Conservation (phyloP, 805 yeast species). For the Wickerhamiella lipophila region DNA sequence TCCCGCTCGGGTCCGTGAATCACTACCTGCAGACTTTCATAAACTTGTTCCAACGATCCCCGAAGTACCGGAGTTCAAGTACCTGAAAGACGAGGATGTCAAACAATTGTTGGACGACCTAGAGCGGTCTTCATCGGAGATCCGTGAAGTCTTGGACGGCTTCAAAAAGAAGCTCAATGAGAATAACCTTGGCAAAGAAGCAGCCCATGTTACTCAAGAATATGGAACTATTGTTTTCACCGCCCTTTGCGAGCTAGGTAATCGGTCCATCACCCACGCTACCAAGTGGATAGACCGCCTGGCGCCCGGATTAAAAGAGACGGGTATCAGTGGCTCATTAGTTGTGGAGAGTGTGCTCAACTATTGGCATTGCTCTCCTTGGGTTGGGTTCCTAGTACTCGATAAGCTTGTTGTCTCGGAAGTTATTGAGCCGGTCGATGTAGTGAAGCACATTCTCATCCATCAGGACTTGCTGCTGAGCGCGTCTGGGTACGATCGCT, state of each 20-base stretch:
- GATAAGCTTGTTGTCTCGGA: conserved; percentile 39
- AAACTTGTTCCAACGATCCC: conserved; percentile 32
- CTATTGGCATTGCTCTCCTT: conserved; percentile 54
- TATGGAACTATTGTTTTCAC: conserved; percentile 54
- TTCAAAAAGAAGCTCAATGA: conserved; percentile 23
- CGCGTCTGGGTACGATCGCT: conserved; percentile 24
- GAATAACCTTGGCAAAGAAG: conserved; percentile 26
- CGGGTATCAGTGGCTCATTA: conserved; percentile 21
- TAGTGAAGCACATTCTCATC: conserved; percentile 35
- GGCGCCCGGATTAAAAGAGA: conserved; percentile 28
- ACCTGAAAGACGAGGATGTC: conserved; percentile 30
- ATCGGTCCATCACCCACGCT: conserved; percentile 73
- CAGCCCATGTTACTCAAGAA: conserved; percentile 33
- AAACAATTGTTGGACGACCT: conserved; percentile 29
- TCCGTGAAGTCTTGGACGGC: conserved; percentile 25
- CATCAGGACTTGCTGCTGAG: conserved; percentile 20
- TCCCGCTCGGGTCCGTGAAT: conserved; percentile 52
- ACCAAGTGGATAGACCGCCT: conserved; percentile 40
- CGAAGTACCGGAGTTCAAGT: conserved; percentile 32
- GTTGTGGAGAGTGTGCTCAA: conserved; percentile 45
- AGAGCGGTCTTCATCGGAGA: conserved; percentile 23
- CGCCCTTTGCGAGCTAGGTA: conserved; percentile 67
- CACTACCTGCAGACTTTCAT: conserved; percentile 46
- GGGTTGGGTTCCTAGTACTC: conserved; percentile 48
- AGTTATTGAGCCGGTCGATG: conserved; percentile 32